Base-by-base conservation (phyloP, 306 rosid species). In the Spatholobus suberectus region DNA sequence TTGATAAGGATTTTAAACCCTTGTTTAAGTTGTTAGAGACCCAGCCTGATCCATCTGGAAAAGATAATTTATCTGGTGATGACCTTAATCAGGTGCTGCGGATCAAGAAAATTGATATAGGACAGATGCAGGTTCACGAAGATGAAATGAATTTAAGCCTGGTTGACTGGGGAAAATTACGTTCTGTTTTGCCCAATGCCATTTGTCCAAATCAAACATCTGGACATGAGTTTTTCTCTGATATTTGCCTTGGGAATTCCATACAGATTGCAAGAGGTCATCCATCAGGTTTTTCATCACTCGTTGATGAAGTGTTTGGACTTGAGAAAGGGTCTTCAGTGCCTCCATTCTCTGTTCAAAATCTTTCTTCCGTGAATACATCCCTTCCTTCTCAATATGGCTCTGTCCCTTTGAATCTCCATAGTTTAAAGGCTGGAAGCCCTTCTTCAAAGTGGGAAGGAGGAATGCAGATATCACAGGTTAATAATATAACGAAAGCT, bases 231-330 rank as follows among this genome's bases (percentile, higher is more conserved):
- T 76, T 88, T 87, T 90, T 75, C 85, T 85, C 87, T 23, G 95
- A 89, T 84, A 80, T 83, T 85, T 49, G 87, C 81, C 87, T 79
- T 70, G 94, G 85, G 59, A 87, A 90, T 69, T 81, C 97, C 51
- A 55, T 85, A 85, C 94, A 90, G 84, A 86, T 81, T 73, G 83
- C 92, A 18, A 92, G 89, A 78, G 86, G 89, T 71, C 90, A 87
- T 55, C 86, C 92, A n/a, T 94, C 98, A 37, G 90, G 94, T 75
- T 96, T 96, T 88, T 89, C 97, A 83, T 92, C 97, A 17, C 84
- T 94, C 81, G 98, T 96, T 80, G 99, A 96, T 70, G 98, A 96
- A 70, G 92, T 96, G 46, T 96, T 96, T 89, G 99, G 85, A 87
- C 90, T 88, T 66, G 99, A 90, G 86, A 91, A 87, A 87, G 98